Conservation (phyloP, 1,284 basidiomycete genomes). For the Coniferiporia weirii region DNA sequence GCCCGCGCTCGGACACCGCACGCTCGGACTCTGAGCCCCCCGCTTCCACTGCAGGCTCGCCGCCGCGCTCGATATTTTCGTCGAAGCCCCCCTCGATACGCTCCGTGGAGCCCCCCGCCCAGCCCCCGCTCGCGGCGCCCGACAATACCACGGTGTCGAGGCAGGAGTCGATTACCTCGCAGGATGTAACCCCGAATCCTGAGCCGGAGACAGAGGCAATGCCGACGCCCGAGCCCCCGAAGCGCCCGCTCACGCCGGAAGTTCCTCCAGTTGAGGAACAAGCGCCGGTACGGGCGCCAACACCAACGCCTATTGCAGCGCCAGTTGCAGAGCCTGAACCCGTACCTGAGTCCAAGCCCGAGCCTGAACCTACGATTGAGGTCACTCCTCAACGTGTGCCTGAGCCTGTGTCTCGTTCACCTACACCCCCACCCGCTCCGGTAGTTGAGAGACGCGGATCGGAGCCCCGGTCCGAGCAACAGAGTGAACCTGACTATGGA, state of each 20-base stretch:
- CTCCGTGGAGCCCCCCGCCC: not conserved
- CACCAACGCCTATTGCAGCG: not conserved
- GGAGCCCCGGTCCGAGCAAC: not conserved
- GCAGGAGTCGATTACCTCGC: constrained; percentile 21
- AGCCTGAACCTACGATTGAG: not conserved
- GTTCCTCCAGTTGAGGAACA: not conserved
- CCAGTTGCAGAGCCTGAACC: constrained; percentile 3
- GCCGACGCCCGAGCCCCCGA: constrained; percentile 6
- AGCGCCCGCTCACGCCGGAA: not conserved
- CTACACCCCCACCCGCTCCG: not conserved
- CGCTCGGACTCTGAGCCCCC: constrained; percentile 20
- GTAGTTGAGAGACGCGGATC: not conserved
- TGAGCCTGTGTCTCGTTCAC: not conserved
- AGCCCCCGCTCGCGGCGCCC: not conserved
- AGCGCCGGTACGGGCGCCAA: not conserved
- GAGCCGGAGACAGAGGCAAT: not conserved
- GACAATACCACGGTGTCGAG: constrained; percentile 18
- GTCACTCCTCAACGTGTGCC: not conserved
- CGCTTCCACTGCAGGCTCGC: not conserved
- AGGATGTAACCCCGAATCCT: not conserved
- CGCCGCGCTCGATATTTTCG: not conserved
- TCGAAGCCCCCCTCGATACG: constrained; percentile 8
- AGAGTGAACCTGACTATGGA: not conserved
- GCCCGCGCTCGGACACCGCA: constrained; percentile 31
- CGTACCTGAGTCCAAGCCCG: not conserved